Evolutionary conservation across 495 filamentous ascomycete species (phyloP), one percentile per base, ranked within the genome.

Genomic region (Penicillium soppii): DNA sequence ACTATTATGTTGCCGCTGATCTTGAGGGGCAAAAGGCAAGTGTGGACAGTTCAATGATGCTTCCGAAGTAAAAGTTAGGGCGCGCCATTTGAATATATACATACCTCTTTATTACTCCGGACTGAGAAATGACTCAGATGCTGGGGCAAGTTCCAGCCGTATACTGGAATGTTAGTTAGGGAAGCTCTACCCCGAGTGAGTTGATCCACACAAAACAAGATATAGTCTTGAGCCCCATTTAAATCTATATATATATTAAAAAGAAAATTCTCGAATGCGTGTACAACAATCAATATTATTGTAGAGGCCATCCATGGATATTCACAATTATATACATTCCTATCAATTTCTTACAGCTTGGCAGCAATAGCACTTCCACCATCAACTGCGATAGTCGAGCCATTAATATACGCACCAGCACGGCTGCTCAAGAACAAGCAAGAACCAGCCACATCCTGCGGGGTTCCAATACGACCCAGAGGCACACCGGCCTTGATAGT

Each of bases 361-460:
- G 79, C 65, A 29, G 55, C 61, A 41, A 84, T 68, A 16, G 74
- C 67, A 49, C 67, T 77, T 7, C 88, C 88, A 3, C 88, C 88
- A 69, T 92, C 88, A 47, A 91, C 59, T 12, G 82, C 66, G 57
- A 92, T 82, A n/a, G 82, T 88, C 21, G 88, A 86, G 16, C 88
- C 88, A 52, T 89, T 92, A 9, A 92, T 76, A 71, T 80, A 94
- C 9, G 81, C 79, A 0, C 88, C 88, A 5, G 87, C 89, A 45
- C 77, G 73, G 51, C 85, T 87, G 23, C 79, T 76, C 62, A 94
- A 66, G 65, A 88, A 92, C 43, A 94, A 57, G 65, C 87, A 90
- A 26, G 87, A 76, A 6, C 89, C 89, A 3, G 87, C 89, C 5
- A 90, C 83, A 62, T 94, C 89, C 56, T 82, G 66, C 1, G 87